phyloP scores from a whole-genome alignment of 805 yeast genomes.

The Pichia cabralensis region DNA sequence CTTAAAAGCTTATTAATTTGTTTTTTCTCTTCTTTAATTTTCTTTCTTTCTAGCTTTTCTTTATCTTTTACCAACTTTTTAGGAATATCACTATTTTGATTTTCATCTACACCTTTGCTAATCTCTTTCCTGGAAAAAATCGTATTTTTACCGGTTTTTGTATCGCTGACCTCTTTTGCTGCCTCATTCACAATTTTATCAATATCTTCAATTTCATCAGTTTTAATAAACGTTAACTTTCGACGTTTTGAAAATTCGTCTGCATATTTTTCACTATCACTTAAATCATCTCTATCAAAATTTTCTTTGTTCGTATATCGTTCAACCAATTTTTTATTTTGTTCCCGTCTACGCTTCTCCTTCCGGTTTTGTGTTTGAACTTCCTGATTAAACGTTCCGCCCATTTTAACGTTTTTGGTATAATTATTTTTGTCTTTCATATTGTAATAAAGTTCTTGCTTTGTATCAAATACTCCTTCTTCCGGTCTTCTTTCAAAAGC shows the following conservation, averaged over 20 bases:
- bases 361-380: conserved; percentile 21
- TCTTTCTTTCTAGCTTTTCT: conserved; percentile 2
- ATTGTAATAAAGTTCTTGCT: conserved; percentile 36
- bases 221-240: conserved; percentile 5
- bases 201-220: not conserved
- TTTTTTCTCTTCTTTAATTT: conserved; percentile 1
- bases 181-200: conserved; percentile 7
- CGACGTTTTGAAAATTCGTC: conserved; percentile 8
- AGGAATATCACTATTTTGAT: no score
- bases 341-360: conserved; percentile 9
- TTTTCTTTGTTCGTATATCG: not conserved
- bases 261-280: not conserved
- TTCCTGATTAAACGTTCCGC: conserved; percentile 36
- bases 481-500: conserved; percentile 67
- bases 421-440: conserved; percentile 29
- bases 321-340: conserved; percentile 5
- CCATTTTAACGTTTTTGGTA: conserved; percentile 31
- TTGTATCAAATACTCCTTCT: conserved; percentile 57
- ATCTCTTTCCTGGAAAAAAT: conserved; percentile 6
- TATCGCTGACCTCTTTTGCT: conserved; percentile 1
- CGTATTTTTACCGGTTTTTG: conserved; percentile 6
- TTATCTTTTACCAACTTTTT: not conserved
- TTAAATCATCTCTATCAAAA: not conserved
- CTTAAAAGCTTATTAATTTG: conserved; percentile 3
- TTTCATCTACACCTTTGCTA: not conserved